Percentiles rank a stretch among this genome's conserved stretches.
Conservation (phyloP, 306 rosid species). For the Coriaria nepalensis region DNA sequence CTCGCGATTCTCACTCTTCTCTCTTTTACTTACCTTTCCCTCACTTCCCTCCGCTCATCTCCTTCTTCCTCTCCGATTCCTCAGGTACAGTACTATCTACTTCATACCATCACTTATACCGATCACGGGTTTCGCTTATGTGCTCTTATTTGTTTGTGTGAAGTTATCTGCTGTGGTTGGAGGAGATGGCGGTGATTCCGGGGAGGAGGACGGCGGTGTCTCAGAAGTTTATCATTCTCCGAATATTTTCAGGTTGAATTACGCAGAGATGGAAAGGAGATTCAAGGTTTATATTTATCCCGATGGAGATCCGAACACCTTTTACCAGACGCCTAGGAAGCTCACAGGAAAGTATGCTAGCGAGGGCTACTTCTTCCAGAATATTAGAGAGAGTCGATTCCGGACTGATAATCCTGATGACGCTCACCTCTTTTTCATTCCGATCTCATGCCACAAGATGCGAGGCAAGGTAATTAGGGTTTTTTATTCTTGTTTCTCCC, state of each 20-base stretch:
- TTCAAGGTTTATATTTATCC: conserved; percentile 85
- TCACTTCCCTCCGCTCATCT: conserved; percentile 29
- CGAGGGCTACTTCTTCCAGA: conserved; percentile 90
- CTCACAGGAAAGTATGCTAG: conserved; percentile 89
- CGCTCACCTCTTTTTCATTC: conserved; percentile 84
- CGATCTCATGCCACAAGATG: conserved; percentile 94
- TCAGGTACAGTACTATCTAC: conserved; percentile 20
- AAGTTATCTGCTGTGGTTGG: conserved; percentile 23
- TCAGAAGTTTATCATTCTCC: conserved; percentile 60
- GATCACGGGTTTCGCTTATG: background rate
- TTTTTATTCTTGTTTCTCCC: background rate
- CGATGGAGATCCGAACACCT: conserved; percentile 87
- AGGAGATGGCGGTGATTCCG: conserved; percentile 1
- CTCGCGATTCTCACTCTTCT: conserved; percentile 66
- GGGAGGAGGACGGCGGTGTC: conserved; percentile 16
- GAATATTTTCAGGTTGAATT: conserved; percentile 52
- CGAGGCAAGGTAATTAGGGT: conserved; percentile 74
- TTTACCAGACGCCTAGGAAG: conserved; percentile 88
- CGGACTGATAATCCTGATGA: conserved; percentile 71
- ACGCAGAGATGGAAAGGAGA: conserved; percentile 62
- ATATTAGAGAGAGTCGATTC: conserved; percentile 65
- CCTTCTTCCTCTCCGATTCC: conserved; percentile 22
- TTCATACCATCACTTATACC: background rate
- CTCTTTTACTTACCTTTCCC: conserved; percentile 60
- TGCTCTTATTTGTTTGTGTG: conserved; percentile 1